A percentile compares a stretch with the other conserved stretches of the same genome.
phyloP scores from a whole-genome alignment of 768 basidiomycete species.

The Suillus subalutaceus region DNA sequence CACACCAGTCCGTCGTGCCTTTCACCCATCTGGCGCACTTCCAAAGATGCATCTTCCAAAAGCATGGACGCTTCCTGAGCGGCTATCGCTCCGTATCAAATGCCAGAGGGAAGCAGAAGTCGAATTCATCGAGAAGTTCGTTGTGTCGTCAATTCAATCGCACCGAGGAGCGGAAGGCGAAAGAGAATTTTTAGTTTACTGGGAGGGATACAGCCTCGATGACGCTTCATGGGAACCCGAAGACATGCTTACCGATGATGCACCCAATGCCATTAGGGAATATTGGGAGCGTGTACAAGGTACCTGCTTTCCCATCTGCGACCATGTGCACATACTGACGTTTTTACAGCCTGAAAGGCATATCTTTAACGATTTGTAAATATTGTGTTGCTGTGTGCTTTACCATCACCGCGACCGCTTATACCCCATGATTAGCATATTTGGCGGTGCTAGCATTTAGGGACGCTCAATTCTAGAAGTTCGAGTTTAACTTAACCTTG shows the following conservation, averaged over 20 bases:
- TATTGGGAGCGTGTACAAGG: constrained; percentile 35
- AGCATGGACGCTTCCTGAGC: constrained; percentile 57
- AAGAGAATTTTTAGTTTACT: constrained; percentile 51
- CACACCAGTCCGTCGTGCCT: constrained; percentile 41
- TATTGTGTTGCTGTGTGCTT: not conserved
- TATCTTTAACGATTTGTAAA: not conserved
- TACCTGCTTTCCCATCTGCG: constrained; percentile 8
- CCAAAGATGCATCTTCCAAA: constrained; percentile 43
- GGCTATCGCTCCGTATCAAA: constrained; percentile 44
- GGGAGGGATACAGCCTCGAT: constrained; percentile 54
- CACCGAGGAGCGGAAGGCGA: constrained; percentile 41
- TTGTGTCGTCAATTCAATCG: constrained; percentile 41
- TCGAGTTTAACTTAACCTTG: not conserved
- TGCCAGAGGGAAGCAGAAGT: constrained; percentile 35
- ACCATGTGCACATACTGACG: not conserved
- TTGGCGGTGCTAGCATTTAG: not conserved
- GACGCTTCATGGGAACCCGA: constrained; percentile 66
- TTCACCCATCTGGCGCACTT: constrained; percentile 33
- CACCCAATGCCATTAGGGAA: constrained; percentile 45
- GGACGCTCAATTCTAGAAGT: not conserved
- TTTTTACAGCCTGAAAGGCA: not conserved
- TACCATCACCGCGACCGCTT: not conserved
- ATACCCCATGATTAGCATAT: not conserved
- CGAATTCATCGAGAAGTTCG: constrained; percentile 42
- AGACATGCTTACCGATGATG: constrained; percentile 47